Conservation (phyloP, 768 basidiomycete genomes). For the Tulasnella calospora region DNA sequence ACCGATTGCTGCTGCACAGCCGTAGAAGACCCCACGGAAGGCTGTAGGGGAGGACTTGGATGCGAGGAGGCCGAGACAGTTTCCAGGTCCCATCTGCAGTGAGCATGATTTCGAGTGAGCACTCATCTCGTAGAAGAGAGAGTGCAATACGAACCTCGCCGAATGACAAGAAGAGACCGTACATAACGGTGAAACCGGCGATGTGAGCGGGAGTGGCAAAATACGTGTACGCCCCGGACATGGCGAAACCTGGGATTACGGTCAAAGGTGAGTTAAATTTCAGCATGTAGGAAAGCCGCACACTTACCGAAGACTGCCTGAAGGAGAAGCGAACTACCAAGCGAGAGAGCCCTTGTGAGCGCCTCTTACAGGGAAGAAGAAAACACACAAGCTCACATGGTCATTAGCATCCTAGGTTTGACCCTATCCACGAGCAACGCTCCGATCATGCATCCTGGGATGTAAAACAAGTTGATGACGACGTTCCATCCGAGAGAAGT, state of each 20-base stretch:
- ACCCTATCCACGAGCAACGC: conserved; percentile 72
- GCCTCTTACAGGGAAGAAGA: neutral
- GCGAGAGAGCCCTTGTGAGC: neutral
- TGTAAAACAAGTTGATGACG: conserved; percentile 74
- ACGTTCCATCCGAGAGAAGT: conserved; percentile 82
- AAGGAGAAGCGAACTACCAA: conserved; percentile 28
- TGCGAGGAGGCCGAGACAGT: conserved; percentile 80
- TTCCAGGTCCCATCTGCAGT: conserved; percentile 61
- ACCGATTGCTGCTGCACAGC: conserved; percentile 42
- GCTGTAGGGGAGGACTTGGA: conserved; percentile 82
- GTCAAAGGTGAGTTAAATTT: neutral
- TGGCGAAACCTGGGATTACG: conserved; percentile 60
- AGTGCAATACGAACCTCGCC: conserved; percentile 50
- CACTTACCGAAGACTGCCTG: conserved; percentile 31
- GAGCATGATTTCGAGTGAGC: neutral
- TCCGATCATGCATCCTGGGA: conserved; percentile 55
- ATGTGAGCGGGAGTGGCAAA: conserved; percentile 26
- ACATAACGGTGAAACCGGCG: conserved; percentile 53
- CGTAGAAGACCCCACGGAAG: conserved; percentile 80
- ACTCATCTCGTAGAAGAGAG: neutral
- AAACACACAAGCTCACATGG: conserved; percentile 31
- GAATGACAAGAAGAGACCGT: conserved; percentile 85
- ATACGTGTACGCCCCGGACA: conserved; percentile 72
- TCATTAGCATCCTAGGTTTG: conserved; percentile 74
- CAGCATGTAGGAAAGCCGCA: neutral